These are phyloP conservation scores for Gypsophila paniculata DNA, from an alignment of 179 eudicot genomes.

Conservation along the genomic window DNA sequence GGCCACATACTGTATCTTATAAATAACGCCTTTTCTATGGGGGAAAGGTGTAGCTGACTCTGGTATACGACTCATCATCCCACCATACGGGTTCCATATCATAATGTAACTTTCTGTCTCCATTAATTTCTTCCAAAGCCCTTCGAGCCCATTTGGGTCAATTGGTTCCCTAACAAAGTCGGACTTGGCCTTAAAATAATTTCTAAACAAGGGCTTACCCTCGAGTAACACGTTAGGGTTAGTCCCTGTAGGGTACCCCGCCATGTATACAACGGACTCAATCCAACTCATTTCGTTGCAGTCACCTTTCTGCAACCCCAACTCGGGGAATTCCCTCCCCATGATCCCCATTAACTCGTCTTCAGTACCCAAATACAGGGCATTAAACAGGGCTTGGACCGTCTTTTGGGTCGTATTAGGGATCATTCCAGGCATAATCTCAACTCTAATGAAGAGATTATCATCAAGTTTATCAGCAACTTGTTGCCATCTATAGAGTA, in stretches of 20 bases:
- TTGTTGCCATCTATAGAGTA: conserved; percentile 53
- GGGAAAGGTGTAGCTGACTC: conserved; percentile 52
- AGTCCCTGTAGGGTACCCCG: conserved; percentile 40
- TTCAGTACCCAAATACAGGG: conserved; percentile 36
- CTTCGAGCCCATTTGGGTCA: conserved; percentile 39
- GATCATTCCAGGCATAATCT: conserved; percentile 22
- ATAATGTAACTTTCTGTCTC: conserved; percentile 30
- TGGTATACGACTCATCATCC: conserved; percentile 49
- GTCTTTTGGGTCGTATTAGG: conserved; percentile 20
- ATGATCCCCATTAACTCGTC: conserved; percentile 29
- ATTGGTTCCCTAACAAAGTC: conserved; percentile 46
- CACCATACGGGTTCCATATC: conserved; percentile 59
- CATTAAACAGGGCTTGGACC: conserved; percentile 22
- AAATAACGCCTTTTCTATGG: conserved; percentile 51
- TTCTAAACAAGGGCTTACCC: conserved; percentile 41
- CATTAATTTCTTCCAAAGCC: conserved; percentile 41
- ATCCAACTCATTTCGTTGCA: conserved; percentile 63
- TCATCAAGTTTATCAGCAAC: conserved; percentile 49
- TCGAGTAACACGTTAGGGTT: conserved; percentile 40
- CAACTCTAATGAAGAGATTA: conserved; percentile 49
- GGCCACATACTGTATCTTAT: conserved; percentile 40
- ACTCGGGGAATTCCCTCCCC: conserved; percentile 41
- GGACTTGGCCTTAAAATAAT: conserved; percentile 55
- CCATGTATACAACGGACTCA: conserved; percentile 41
- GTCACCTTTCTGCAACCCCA: conserved; percentile 38